Conservation (phyloP, 768 basidiomycete genomes). For the Agaricus blazei region DNA sequence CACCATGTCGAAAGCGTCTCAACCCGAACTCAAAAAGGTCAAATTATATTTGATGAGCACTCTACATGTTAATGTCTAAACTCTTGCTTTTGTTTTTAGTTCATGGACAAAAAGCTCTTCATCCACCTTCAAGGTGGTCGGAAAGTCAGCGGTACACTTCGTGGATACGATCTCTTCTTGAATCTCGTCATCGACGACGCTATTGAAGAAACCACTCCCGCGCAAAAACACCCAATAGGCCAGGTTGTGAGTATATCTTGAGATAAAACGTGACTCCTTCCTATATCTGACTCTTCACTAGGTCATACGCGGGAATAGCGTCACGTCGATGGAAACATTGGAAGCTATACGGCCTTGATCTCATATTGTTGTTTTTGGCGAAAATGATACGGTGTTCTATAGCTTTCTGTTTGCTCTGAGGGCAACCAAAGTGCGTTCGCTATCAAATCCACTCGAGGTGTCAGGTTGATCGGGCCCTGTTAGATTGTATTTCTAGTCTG, state of each 20-base stretch:
- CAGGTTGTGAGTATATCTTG: constrained; percentile 67
- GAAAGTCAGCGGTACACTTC: constrained; percentile 90
- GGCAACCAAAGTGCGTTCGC: constrained; percentile 2
- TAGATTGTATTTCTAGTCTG: constrained; percentile 8
- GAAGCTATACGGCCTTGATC: constrained; percentile 47
- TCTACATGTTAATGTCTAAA: background rate
- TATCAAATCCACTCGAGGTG: background rate
- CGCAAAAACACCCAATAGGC: constrained; percentile 86
- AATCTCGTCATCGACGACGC: constrained; percentile 98
- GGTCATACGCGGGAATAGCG: constrained; percentile 97
- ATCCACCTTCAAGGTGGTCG: constrained; percentile 92
- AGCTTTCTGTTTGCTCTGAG: background rate
- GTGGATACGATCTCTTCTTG: constrained; percentile 98
- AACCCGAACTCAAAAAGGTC: constrained; percentile 99
- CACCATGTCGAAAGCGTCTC: constrained; percentile 88
- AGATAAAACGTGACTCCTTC: constrained; percentile 9
- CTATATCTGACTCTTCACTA: constrained; percentile 24
- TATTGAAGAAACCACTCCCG: constrained; percentile 84
- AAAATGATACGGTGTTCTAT: background rate
- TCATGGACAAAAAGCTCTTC: constrained; percentile 98
- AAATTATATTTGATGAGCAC: background rate
- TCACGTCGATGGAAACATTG: constrained; percentile 90
- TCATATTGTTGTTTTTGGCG: background rate
- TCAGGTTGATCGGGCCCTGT: background rate
- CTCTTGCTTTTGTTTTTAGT: constrained; percentile 40